Base-by-base conservation (phyloP, 1,139 yeast genomes). In the Blastobotrys proliferans region DNA sequence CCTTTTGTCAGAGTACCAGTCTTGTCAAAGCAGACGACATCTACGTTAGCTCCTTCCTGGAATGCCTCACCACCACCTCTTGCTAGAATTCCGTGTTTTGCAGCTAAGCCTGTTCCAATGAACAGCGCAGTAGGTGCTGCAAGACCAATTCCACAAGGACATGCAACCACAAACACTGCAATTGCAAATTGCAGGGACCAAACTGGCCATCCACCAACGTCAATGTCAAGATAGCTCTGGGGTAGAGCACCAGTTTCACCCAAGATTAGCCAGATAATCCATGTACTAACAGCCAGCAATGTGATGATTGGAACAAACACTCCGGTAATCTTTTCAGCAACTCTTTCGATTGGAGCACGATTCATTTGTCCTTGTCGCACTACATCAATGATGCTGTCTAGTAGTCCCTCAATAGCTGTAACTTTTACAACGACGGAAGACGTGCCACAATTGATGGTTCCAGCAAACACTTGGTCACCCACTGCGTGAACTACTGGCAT, bases 61-160 rank as follows among this genome's bases (percentile, higher is more conserved):
- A 83, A 83, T 1, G 92, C 88, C 41, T 78, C 80, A 35, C 94
- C 94, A 10, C 94, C 94, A 26, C 92, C 92, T 54, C 81, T 74
- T 1, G 84, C 88, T 38, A 83, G 66, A 38, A 83, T 79, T n/a
- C 94, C 94, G 57, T 79, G 69, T 29, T 75, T 70, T 1, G 95
- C 95, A 21, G 94, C 94, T 16, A 84, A 73, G 1, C 95, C 94
- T 10, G 94, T 81, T 14, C 95, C 95, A 4, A 86, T 94, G 81
- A 83, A 85, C 25, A 86, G 73, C 0, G 95, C 95, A 2, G 95
- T 85, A 1, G 95, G 95, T 0, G 95, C 95, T 13, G 95, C 95
- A 35, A 87, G 69, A 4, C 95, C 95, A 38, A 86, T 72, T 1
- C 95, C 95, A 71, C 95, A 87, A 1, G 96, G 96, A 61, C 95